Evolutionary conservation across 306 rosid species (phyloP), one percentile per base, ranked within the genome.

Genomic region (Vigna hirtella): DNA sequence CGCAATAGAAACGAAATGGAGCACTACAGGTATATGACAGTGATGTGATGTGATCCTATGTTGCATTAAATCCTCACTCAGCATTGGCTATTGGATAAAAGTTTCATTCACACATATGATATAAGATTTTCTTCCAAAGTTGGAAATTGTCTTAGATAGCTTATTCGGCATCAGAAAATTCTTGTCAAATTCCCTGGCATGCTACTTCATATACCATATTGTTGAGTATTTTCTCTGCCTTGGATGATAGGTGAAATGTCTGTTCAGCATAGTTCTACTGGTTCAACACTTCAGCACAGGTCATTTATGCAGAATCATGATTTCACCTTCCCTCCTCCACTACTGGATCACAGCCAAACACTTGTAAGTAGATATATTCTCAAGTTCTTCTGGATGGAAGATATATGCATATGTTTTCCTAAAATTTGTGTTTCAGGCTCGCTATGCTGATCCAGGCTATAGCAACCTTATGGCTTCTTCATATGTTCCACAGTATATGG

Each of bases 361-460:
- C 76, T 77, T 43, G 97, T 92, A 79, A 84, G 97, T 85, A 63
- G 87, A 80, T 66, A 66, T 49, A 43, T 66, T 28, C 69, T 15
- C 77, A 43, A 56, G 79, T 59, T 66, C 80, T 38, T 50, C 42
- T 48, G 50, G 63, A 79, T 71, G 42, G 59, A 76, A 64, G 55
- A 67, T 70, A 56, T 76, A 52, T 75, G 53, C 52, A 73, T 62
- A 72, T 75, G 50, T 40, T 58, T 71, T 72, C 73, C 49, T 75
- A 53, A 50, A 61, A 52, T 66, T 79, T 70, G 38, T 38, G 74
- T 83, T 87, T 72, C 87, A 90, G 95, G 90, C 85, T 83, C 87
- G 71, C 59, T 73, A 67, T 74, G 82, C 85, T 20, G 85, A 87
- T 8, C 91, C 88, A 66, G 79, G 76, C 81, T 85, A 78, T 48